Conservation (phyloP, 2,329 filamentous ascomycete genomes). For the Phialophora expanda region DNA sequence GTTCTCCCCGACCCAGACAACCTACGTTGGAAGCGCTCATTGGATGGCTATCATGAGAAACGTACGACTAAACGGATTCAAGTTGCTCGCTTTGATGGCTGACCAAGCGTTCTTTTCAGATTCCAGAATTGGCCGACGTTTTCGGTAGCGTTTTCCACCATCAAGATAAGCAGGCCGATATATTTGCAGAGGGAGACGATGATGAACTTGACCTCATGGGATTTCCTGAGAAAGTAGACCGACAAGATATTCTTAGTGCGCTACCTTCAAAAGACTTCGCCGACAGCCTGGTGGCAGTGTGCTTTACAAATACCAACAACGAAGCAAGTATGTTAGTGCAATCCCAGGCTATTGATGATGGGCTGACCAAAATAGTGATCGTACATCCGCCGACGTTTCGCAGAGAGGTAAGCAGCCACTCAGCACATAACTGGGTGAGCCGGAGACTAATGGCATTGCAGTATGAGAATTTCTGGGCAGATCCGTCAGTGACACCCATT, state of each 20-base stretch:
- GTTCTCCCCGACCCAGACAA: constrained; percentile 46
- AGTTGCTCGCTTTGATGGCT: neutral
- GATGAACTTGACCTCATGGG: constrained; percentile 11
- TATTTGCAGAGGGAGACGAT: neutral
- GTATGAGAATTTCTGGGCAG: constrained; percentile 60
- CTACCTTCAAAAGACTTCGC: constrained; percentile 24
- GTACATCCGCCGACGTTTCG: constrained; percentile 35
- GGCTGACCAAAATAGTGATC: constrained; percentile 18
- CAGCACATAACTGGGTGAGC: neutral
- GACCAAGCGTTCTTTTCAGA: constrained; percentile 9
- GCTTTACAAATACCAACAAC: constrained; percentile 27
- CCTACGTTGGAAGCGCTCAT: constrained; percentile 40
- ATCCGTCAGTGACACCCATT: constrained; percentile 53
- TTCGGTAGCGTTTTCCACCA: neutral
- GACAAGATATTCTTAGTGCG: constrained; percentile 20
- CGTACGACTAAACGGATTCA: neutral
- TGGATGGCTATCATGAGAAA: constrained; percentile 16
- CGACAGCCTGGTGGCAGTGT: constrained; percentile 39
- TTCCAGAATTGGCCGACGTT: constrained; percentile 20
- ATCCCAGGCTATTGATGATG: neutral
- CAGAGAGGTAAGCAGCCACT: constrained; percentile 27
- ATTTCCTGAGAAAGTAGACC: constrained; percentile 1
- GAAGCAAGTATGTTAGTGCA: constrained; percentile 26
- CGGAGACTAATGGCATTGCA: constrained; percentile 40
- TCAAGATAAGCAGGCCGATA: neutral